Evolutionary conservation across 306 rosid genomes (phyloP).

Genomic region (Corylus avellana): DNA sequence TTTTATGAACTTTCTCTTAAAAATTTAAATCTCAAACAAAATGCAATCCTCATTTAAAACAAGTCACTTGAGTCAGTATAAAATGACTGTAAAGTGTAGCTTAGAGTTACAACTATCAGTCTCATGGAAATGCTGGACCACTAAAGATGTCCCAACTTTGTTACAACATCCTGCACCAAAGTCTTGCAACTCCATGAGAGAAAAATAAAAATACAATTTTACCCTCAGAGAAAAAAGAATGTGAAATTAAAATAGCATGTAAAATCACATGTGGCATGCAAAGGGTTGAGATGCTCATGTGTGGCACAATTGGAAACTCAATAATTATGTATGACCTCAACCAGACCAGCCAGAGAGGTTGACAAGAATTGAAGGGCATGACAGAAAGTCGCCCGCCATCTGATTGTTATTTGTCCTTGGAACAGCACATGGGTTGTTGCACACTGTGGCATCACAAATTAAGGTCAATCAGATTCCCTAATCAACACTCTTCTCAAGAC

Average conservation of each 20-base stretch:
- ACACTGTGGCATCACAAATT: conserved; percentile 12
- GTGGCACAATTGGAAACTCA: neutral
- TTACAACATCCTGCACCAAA: neutral
- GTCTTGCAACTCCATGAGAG: neutral
- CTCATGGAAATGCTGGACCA: neutral
- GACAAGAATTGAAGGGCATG: conserved; percentile 16
- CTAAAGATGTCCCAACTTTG: neutral
- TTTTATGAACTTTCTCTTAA: too few relatives aligned
- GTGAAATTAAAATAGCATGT: neutral
- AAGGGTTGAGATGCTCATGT: neutral
- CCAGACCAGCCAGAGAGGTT: conserved; percentile 14
- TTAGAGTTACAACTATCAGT: neutral
- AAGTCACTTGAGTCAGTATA: too few relatives aligned
- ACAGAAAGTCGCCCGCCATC: conserved; percentile 22
- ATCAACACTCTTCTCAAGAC: conserved; percentile 42
- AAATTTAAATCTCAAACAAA: too few relatives aligned
- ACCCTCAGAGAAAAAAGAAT: neutral
- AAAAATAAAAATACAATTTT: neutral
- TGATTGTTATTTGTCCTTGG: conserved; percentile 40
- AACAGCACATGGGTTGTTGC: conserved; percentile 52
- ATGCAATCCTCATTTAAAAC: too few relatives aligned
- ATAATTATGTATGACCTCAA: conserved; percentile 10
- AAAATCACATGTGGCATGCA: neutral
- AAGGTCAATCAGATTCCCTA: conserved; percentile 52
- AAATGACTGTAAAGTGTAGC: too few relatives aligned